Percentiles rank a stretch among this genome's conserved stretches.
phyloP scores from a whole-genome alignment of 2,329 filamentous ascomycete species.

The Erysiphe pulchra region DNA sequence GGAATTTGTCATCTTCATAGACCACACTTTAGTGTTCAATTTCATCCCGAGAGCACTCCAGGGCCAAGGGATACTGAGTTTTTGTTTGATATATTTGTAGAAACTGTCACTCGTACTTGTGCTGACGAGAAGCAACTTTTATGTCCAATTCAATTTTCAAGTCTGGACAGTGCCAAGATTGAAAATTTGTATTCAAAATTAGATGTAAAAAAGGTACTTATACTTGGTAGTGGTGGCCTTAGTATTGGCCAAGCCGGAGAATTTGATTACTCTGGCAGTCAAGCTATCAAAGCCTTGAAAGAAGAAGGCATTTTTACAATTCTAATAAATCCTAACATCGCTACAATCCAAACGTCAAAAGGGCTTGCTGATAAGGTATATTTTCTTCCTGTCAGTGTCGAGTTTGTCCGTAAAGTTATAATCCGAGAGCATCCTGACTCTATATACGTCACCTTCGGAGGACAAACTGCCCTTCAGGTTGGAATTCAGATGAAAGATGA shows the following conservation, averaged over 20 bases:
- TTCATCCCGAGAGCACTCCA: constrained; percentile 91
- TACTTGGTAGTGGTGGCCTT: constrained; percentile 80
- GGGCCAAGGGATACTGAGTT: constrained; percentile 90
- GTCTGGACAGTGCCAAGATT: constrained; percentile 59
- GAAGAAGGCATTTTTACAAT: constrained; percentile 96
- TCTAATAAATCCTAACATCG: constrained; percentile 96
- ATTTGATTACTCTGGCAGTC: constrained; percentile 95
- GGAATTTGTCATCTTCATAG: constrained; percentile 69
- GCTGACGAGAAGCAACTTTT: constrained; percentile 39
- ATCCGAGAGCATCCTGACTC: constrained; percentile 81
- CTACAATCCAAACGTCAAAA: constrained; percentile 95
- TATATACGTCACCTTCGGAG: constrained; percentile 94
- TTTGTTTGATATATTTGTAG: constrained; percentile 88
- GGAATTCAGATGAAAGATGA: constrained; percentile 96
- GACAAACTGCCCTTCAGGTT: constrained; percentile 87
- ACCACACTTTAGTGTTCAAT: constrained; percentile 98
- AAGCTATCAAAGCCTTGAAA: constrained; percentile 95
- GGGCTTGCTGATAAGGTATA: constrained; percentile 96
- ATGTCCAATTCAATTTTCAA: constrained; percentile 63
- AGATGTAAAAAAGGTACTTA: constrained; percentile 76
- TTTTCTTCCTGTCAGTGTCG: constrained; percentile 87
- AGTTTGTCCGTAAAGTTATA: constrained; percentile 95
- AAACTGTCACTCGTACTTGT: constrained; percentile 51
- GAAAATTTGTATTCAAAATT: constrained; percentile 51
- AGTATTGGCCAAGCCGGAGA: constrained; percentile 96